Percentiles rank a stretch among this genome's conserved stretches.
These are phyloP conservation scores for Lactarius deliciosus DNA, from an alignment of 768 basidiomycete genomes.

Conservation along the genomic window DNA sequence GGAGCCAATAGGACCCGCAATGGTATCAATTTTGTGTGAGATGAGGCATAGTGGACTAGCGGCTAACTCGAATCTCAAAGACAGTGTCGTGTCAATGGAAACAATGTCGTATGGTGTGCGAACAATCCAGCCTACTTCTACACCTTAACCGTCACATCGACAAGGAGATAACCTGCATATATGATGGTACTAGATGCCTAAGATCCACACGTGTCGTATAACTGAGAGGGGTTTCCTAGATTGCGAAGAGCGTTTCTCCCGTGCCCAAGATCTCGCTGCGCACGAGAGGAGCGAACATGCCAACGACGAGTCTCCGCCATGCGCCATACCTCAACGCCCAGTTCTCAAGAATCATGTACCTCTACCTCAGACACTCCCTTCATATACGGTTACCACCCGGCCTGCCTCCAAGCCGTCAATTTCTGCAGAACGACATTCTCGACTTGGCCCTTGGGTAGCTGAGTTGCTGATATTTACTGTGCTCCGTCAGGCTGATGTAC, in stretches of 20 bases:
- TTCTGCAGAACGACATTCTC: constrained; percentile 23
- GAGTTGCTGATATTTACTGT: neutral
- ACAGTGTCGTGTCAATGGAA: constrained; percentile 28
- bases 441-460: constrained; percentile 26
- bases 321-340: constrained; percentile 17
- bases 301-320: constrained; percentile 16
- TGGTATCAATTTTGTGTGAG: constrained; percentile 14
- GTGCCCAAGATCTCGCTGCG: constrained; percentile 15
- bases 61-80: constrained; percentile 19
- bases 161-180: constrained; percentile 17
- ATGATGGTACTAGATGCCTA: constrained; percentile 16
- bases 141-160: constrained; percentile 26
- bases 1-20: constrained; percentile 18
- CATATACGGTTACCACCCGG: constrained; percentile 17
- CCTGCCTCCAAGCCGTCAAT: constrained; percentile 18
- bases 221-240: constrained; percentile 15
- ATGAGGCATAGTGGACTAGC: constrained; percentile 2
- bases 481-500: constrained; percentile 10
- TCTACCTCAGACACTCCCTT: constrained; percentile 18
- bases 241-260: constrained; percentile 26
- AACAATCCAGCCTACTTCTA: constrained; percentile 17
- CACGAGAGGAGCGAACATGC: constrained; percentile 24
- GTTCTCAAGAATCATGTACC: constrained; percentile 5
- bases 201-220: neutral
- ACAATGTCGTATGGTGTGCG: constrained; percentile 28